Conservation (phyloP, 2,329 filamentous ascomycete species). For the Claviceps sp. region DNA sequence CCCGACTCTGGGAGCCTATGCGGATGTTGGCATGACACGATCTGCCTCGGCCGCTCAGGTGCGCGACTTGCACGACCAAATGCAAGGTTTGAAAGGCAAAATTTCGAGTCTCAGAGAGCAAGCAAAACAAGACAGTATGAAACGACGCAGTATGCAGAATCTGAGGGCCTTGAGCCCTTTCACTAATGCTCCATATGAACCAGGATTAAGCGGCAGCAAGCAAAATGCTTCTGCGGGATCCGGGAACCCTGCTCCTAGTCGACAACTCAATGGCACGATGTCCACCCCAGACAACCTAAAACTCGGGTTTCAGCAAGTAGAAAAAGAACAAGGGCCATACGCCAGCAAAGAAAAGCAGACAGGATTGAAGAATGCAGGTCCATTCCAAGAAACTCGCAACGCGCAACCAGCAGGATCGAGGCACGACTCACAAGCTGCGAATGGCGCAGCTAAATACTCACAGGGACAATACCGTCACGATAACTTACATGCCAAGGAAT, state of each 20-base stretch:
- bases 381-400: slow-evolving; percentile 1
- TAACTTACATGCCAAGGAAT: not conserved
- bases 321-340: slow-evolving; percentile 2
- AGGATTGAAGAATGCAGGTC: not conserved
- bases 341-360: slow-evolving; percentile 5
- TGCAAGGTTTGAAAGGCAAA: slow-evolving; percentile 73
- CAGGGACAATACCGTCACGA: not conserved
- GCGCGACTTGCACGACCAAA: slow-evolving; percentile 65
- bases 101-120: slow-evolving; percentile 70
- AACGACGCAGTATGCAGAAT: slow-evolving; percentile 63
- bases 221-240: slow-evolving; percentile 8
- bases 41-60: slow-evolving; percentile 62
- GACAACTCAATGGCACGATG: not conserved
- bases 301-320: not conserved
- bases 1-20: slow-evolving; percentile 28
- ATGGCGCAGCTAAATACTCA: not conserved
- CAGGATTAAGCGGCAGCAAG: slow-evolving; percentile 8
- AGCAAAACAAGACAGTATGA: slow-evolving; percentile 64
- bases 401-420: not conserved
- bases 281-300: not conserved
- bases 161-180: slow-evolving; percentile 67
- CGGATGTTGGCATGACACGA: slow-evolving; percentile 41
- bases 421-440: not conserved
- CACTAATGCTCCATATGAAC: slow-evolving; percentile 45
- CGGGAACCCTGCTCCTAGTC: slow-evolving; percentile 2